Evolutionary conservation across 2,329 filamentous ascomycete species (phyloP), one percentile per base, ranked within the genome.

Genomic region (Colletotrichum acutatum): DNA sequence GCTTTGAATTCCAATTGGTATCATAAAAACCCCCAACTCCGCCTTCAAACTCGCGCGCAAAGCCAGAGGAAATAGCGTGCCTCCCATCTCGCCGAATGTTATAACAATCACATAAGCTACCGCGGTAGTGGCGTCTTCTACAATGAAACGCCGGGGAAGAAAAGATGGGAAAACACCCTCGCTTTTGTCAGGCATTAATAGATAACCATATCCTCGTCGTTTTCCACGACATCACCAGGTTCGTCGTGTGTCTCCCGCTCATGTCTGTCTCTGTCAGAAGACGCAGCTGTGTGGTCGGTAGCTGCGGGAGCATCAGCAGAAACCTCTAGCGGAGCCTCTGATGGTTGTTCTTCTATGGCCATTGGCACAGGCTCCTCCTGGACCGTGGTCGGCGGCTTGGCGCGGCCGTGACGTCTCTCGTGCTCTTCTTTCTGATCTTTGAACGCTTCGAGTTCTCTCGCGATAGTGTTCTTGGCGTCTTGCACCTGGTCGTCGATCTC

Each of bases 131-230:
- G n/a, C 42, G 30, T 46, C 42, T 19, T 46, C 24, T 19, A 54
- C 26, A 49, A 28, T 2, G 19, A 24, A 59, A 60, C 53, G 4
- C 42, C 8, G 56, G 5, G 16, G 3, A 26, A 14, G 12, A 12
- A n/a, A 61, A 30, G 1, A 49, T 22, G 19, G 46, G 46, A 71
- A 67, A 22, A 71, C 59, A 52, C 34, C 37, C 19, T n/a, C 22
- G 52, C 14, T 26, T 26, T 54, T 53, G 61, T 56, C 49, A 58
- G 37, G 57, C 22, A 58, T 89, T 85, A 98, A 85, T 98, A 98
- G 72, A 97, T 96, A 66, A 98, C 94, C 77, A 93, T 95, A 78
- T 98, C 95, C 84, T 95, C 94, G 67, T 93, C 94, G 81, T 95
- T 93, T 66, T 97, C 91, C 76, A 97, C 88, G 69, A 96, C 92